Conservation (phyloP, 371 early-diverging fungal genomes). For the Actinomortierella wolfii region DNA sequence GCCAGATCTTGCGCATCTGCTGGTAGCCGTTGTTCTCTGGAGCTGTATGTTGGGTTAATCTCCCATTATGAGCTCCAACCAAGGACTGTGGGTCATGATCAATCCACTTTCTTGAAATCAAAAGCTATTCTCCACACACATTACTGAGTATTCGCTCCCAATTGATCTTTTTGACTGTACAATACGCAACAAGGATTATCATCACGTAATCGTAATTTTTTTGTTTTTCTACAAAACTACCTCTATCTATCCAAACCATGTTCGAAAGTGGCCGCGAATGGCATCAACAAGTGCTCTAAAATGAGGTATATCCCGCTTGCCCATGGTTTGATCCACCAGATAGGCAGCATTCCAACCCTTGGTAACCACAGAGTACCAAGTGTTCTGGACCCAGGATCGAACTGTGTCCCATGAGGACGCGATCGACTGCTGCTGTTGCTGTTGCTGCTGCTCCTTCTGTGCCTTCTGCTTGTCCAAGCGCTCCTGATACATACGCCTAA, state of each 20-base stretch:
- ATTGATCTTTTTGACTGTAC: too few relatives aligned
- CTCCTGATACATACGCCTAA: constrained; percentile 73
- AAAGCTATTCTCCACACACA: too few relatives aligned
- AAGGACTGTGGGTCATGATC: too few relatives aligned
- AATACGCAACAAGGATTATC: too few relatives aligned
- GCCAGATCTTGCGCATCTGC: too few relatives aligned
- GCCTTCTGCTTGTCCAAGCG: constrained; percentile 15
- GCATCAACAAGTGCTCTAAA: constrained; percentile 11
- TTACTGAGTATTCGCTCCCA: too few relatives aligned
- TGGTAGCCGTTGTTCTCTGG: too few relatives aligned
- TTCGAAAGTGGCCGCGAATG: constrained; percentile 7
- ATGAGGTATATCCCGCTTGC: constrained; percentile 19
- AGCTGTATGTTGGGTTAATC: too few relatives aligned
- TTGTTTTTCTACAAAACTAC: too few relatives aligned
- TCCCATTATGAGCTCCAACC: too few relatives aligned
- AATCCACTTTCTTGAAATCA: too few relatives aligned
- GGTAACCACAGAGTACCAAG: constrained; percentile 7
- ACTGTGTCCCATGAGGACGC: constrained; percentile 17
- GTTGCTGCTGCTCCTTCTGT: neutral
- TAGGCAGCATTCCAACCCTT: constrained; percentile 5
- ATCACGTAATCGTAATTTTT: too few relatives aligned
- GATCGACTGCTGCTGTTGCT: constrained; percentile 6
- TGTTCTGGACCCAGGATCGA: constrained; percentile 16
- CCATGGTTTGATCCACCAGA: constrained; percentile 13
- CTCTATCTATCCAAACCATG: constrained; percentile 6